Conservation (phyloP, 805 yeast genomes). For the Helenozyma baotianmanensis region DNA sequence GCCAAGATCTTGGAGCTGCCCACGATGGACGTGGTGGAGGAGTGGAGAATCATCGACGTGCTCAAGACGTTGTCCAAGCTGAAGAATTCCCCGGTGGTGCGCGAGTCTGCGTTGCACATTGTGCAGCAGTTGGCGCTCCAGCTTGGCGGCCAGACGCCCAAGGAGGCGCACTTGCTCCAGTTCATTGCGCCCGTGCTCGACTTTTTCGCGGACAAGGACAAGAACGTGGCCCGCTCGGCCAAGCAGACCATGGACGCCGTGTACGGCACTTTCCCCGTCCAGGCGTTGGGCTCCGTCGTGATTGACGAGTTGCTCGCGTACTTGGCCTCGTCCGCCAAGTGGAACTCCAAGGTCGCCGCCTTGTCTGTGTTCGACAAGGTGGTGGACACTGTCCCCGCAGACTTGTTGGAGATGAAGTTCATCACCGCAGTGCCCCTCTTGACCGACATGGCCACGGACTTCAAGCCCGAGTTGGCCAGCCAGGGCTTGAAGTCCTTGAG, state of each 20-base stretch:
- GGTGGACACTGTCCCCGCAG: slow-evolving; percentile 76
- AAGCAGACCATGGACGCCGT: slow-evolving; percentile 69
- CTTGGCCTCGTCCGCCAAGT: slow-evolving; percentile 79
- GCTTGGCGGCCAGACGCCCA: slow-evolving; percentile 65
- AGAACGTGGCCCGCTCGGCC: slow-evolving; percentile 81
- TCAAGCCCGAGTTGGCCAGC: slow-evolving; percentile 92
- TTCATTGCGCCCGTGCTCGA: slow-evolving; percentile 65
- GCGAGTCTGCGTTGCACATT: slow-evolving; percentile 72
- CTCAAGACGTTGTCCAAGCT: slow-evolving; percentile 64
- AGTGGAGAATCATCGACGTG: slow-evolving; percentile 64
- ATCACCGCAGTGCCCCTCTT: slow-evolving; percentile 75
- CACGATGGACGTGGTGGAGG: slow-evolving; percentile 40
- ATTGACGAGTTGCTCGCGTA: slow-evolving; percentile 58
- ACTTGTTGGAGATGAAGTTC: slow-evolving; percentile 77
- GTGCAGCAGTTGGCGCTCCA: slow-evolving; percentile 54
- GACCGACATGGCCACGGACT: slow-evolving; percentile 88
- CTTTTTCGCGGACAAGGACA: slow-evolving; percentile 80
- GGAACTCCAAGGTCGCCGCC: slow-evolving; percentile 87
- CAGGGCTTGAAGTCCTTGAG: slow-evolving; percentile 71
- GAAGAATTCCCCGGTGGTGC: slow-evolving; percentile 66
- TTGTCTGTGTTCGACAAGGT: slow-evolving; percentile 69
- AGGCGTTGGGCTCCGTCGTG: slow-evolving; percentile 71
- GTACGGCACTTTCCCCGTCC: slow-evolving; percentile 66
- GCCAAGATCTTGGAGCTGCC: slow-evolving; percentile 43
- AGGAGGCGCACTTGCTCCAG: slow-evolving; percentile 67